These are phyloP conservation scores for Candida mesenterica DNA, from an alignment of 1,139 yeast genomes.

Conservation along the genomic window DNA sequence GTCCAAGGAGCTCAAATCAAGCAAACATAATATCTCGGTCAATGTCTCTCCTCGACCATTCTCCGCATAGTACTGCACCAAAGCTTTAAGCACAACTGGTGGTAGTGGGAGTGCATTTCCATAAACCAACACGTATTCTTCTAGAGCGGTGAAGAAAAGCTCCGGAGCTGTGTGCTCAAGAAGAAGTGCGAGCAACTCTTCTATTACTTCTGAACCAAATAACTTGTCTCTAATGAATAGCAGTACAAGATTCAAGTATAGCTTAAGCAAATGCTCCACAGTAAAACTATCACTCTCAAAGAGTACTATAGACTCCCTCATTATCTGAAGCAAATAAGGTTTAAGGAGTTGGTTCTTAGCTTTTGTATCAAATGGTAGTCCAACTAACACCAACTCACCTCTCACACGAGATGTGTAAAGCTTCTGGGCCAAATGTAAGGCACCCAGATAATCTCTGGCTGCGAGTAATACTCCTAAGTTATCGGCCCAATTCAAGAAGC, in stretches of 20 bases:
- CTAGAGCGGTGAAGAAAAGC: constrained; percentile 50
- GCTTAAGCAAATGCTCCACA: constrained; percentile 11
- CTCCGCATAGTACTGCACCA: constrained; percentile 52
- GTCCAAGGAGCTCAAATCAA: constrained; percentile 68
- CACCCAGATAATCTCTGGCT: constrained; percentile 49
- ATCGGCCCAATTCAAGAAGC: constrained; percentile 75
- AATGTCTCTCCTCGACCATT: constrained; percentile 45
- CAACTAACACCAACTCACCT: constrained; percentile 48
- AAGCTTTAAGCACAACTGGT: constrained; percentile 57
- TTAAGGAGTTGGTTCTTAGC: constrained; percentile 49
- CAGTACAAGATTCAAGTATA: constrained; percentile 27
- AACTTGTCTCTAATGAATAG: constrained; percentile 17
- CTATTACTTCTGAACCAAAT: constrained; percentile 15
- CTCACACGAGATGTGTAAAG: constrained; percentile 48
- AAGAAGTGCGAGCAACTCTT: constrained; percentile 49
- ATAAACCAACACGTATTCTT: constrained; percentile 44
- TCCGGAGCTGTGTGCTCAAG: constrained; percentile 46
- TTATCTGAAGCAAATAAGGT: constrained; percentile 56
- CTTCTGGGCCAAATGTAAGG: constrained; percentile 52
- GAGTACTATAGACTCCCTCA: constrained; percentile 48
- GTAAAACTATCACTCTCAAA: constrained; percentile 18
- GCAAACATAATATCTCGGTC: constrained; percentile 63
- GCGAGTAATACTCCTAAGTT: constrained; percentile 49
- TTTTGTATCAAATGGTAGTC: constrained; percentile 49
- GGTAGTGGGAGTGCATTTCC: constrained; percentile 51